Evolutionary conservation across 2,329 filamentous ascomycete species (phyloP).

Genomic region (Aspergillus calidoustus): DNA sequence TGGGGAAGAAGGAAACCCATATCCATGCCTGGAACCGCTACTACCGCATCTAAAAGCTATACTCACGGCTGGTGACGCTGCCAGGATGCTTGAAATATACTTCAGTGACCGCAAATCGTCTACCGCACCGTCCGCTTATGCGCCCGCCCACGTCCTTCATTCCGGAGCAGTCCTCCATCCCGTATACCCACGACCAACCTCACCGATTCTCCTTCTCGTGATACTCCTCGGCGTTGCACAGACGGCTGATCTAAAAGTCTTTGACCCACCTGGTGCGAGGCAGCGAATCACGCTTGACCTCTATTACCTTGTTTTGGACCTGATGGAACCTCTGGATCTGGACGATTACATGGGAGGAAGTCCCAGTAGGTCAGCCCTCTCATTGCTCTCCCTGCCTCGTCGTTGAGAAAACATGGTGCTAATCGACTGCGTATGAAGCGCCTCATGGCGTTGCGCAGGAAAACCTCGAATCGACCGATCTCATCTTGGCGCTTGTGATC

Average conservation of each 20-base stretch:
- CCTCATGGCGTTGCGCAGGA: background rate
- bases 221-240: constrained; percentile 15
- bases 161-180: constrained; percentile 12
- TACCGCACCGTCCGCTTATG: constrained; percentile 13
- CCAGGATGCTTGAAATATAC: constrained; percentile 16
- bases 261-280: constrained; percentile 11
- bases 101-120: constrained; percentile 15
- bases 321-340: constrained; percentile 12
- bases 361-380: background rate
- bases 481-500: constrained; percentile 11
- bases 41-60: constrained; percentile 7
- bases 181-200: constrained; percentile 11
- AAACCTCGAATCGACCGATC: constrained; percentile 10
- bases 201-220: constrained; percentile 6
- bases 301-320: constrained; percentile 9
- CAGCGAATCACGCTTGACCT: constrained; percentile 14
- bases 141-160: constrained; percentile 7
- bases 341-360: constrained; percentile 13
- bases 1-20: background rate
- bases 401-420: no score
- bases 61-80: background rate
- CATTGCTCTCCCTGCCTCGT: no score
- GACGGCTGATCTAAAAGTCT: constrained; percentile 14
- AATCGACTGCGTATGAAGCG: no score
- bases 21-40: constrained; percentile 10